Conservation (phyloP, 106 monocot genomes). For the Agapanthus africanus region DNA sequence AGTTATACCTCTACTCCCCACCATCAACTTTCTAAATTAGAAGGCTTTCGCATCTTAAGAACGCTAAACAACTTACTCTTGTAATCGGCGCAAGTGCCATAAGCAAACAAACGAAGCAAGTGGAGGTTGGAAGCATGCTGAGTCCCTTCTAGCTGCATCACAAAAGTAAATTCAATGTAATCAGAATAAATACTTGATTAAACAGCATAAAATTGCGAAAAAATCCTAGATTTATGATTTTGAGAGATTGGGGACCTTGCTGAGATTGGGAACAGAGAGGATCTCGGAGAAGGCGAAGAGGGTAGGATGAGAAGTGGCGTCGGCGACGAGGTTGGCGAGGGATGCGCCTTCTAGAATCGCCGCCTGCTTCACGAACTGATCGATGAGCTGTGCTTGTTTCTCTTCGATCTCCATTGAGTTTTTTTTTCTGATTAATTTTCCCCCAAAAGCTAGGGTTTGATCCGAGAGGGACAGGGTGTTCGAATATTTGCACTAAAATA, state of each 20-base stretch:
- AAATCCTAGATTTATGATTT: too few species aligned
- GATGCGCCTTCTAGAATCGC: conserved; percentile 17
- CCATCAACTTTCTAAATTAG: too few species aligned
- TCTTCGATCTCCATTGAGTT: conserved; percentile 75
- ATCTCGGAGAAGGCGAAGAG: conserved; percentile 99
- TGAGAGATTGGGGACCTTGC: too few species aligned
- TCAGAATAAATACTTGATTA: too few species aligned
- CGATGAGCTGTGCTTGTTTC: conserved; percentile 77
- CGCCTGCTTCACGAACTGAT: conserved; percentile 57
- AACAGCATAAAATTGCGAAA: too few species aligned
- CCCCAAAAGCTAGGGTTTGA: conserved; percentile 6
- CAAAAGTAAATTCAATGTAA: neutral
- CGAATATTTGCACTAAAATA: too few species aligned
- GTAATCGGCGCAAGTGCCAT: conserved; percentile 92
- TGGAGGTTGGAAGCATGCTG: conserved; percentile 47
- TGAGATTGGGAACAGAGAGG: conserved; percentile 57
- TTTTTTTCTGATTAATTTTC: neutral
- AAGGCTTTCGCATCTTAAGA: too few species aligned
- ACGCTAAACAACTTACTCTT: too few species aligned
- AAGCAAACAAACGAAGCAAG: conserved; percentile 82
- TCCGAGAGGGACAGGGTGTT: too few species aligned
- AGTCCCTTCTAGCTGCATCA: conserved; percentile 73
- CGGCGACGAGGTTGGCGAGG: conserved; percentile 51
- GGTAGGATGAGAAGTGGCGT: conserved; percentile 85
- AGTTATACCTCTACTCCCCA: too few species aligned